A percentile compares a stretch with the other conserved stretches of the same genome.
phyloP scores from a whole-genome alignment of 1,284 basidiomycete species.

The Somion occarium region DNA sequence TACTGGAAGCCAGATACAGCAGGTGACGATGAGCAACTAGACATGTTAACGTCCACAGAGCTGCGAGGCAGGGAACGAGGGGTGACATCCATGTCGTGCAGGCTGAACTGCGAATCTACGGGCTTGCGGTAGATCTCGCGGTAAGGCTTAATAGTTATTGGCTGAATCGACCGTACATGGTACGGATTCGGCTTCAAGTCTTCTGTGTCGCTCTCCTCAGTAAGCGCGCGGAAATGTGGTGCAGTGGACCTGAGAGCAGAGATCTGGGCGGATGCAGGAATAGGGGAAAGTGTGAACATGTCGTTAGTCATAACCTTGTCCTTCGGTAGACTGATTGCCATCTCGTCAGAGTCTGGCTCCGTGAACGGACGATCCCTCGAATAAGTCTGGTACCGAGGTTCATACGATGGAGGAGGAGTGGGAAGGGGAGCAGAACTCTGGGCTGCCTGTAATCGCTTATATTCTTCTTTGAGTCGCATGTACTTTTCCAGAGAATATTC shows the following conservation, averaged over 20 bases:
- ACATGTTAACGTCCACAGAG: slow-evolving; percentile 27
- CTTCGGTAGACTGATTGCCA: slow-evolving; percentile 11
- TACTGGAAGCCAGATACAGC: slow-evolving; percentile 17
- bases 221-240: slow-evolving; percentile 28
- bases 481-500: slow-evolving; percentile 20
- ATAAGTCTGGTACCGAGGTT: slow-evolving; percentile 27
- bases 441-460: slow-evolving; percentile 10
- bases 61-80: slow-evolving; percentile 31
- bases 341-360: background rate
- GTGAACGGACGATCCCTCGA: too few species aligned
- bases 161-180: slow-evolving; percentile 19
- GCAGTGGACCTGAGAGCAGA: slow-evolving; percentile 28
- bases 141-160: slow-evolving; percentile 23
- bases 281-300: slow-evolving; percentile 35
- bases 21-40: slow-evolving; percentile 28
- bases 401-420: slow-evolving; percentile 21
- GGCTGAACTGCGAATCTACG: slow-evolving; percentile 18
- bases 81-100: slow-evolving; percentile 16
- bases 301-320: slow-evolving; percentile 18
- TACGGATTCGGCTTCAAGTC: slow-evolving; percentile 21
- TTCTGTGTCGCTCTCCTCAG: slow-evolving; percentile 26
- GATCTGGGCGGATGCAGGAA: slow-evolving; percentile 26
- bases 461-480: slow-evolving; percentile 28
- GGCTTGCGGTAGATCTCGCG: slow-evolving; percentile 16
- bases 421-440: slow-evolving; percentile 16